Base-by-base conservation (phyloP, 169 alveolate species). In the Theileria annulata region DNA sequence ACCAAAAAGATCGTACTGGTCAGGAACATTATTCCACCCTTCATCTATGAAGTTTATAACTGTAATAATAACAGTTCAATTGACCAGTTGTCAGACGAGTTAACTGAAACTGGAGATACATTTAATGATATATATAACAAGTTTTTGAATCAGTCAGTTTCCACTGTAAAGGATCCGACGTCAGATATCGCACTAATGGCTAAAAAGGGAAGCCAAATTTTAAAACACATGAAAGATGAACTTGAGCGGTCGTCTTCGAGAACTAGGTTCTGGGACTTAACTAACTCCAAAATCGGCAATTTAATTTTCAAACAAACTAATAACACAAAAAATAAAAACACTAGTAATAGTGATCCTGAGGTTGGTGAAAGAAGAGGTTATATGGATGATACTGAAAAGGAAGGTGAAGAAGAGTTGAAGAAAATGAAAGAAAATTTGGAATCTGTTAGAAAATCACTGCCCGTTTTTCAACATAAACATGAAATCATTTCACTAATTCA, bases 151-250 rank as follows among this genome's bases (percentile, higher is more conserved):
- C 94, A 76, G 72, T 80, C 71, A 66, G 78, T 84, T 0, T 80
- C 83, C 19, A 96, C 97, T 1, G 99, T 98, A 13, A 97, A 96
- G 87, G 99, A 98, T 78, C 97, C 95, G 10, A 96, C 98, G 23
- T 95, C 99, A 37, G 99, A 99, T 88, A 95, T 99, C 90, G 99
- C 98, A 31, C 92, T 92, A 66, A 79, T 98, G 77, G 99, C 99
- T 27, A 97, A 97, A 92, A 94, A 96, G 80, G 99, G 99, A 33
- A 94, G 98, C 56, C 87, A 88, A 63, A 91, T 96, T n/a, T 85
- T 97, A 75, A 93, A 92, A 71, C 79, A 87, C 59, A 91, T 96
- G 62, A 94, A 98, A 89, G 98, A 95, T 71, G 95, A 93, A 86
- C 92, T 94, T 67, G 98, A 96, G 67, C 93, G 95, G 63, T 84